Base-by-base conservation (phyloP, 805 yeast genomes). In the Teunomyces stri region DNA sequence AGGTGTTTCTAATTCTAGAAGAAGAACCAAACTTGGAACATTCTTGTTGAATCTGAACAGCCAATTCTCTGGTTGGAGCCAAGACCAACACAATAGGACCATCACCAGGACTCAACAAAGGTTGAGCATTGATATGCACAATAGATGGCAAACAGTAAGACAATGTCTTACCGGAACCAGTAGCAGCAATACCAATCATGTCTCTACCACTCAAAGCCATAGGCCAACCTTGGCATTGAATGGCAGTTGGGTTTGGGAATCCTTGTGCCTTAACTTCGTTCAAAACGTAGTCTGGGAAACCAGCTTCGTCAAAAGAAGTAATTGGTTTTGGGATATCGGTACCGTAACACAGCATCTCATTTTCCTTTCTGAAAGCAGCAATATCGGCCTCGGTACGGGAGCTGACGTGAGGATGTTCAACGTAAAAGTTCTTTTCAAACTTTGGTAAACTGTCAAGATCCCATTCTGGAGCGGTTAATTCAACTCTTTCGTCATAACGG, bases 161-260 rank as follows among this genome's bases (percentile, higher is more conserved):
- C 61, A 94, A 79, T 53, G 99, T 94, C 79, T 94, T 94, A 80
- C 99, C 99, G 47, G 97, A 91, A 74, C 99, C 99, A 57, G 99
- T 94, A 58, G 97, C 87, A 48, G 99, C 98, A 69, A 94, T 86
- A 80, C 99, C 99, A 72, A 94, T 88, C 92, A 94, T 87, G 69
- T 94, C 98, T 76, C 98, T 89, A 78, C 99, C 99, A 60, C 92
- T 84, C 50, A 91, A 78, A 64, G 99, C 99, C 99, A 94, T 94
- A 54, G 99, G 99, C 99, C 99, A 94, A 77, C 99, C 99, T 78
- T 94, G 99, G 72, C 97, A 89, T 77, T 94, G 99, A 64, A 94
- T 94, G 56, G 89, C 90, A 48, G 99, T 94, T 61, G 99, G 99
- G 55, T 76, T 81, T 47, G 85, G 94, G 76, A 94, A 94, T 51